Conservation (phyloP, 495 filamentous ascomycete species). For the Articulospora tetracladia region DNA sequence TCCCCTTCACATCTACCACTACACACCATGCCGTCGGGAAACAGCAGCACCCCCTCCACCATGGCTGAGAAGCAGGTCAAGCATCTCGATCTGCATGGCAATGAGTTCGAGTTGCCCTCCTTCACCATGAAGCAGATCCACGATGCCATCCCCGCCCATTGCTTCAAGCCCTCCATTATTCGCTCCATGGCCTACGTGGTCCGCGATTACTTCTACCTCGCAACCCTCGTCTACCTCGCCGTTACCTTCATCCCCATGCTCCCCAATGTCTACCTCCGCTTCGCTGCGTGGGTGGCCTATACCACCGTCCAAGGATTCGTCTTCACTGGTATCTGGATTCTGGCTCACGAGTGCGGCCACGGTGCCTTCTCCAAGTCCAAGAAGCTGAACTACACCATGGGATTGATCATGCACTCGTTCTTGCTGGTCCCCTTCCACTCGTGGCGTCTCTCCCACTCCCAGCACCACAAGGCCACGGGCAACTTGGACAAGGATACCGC, state of each 20-base stretch:
- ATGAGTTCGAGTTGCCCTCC: slow-evolving; percentile 51
- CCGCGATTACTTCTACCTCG: slow-evolving; percentile 52
- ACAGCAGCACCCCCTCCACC: not conserved
- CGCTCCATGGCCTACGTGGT: slow-evolving; percentile 55
- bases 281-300: slow-evolving; percentile 53
- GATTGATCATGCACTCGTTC: slow-evolving; percentile 61
- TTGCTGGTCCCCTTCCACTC: slow-evolving; percentile 71
- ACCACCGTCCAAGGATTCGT: slow-evolving; percentile 61
- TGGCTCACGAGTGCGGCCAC: slow-evolving; percentile 73
- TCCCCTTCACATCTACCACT: not conserved
- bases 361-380: slow-evolving; percentile 63
- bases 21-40: not conserved
- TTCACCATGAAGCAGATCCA: slow-evolving; percentile 64
- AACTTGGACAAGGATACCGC: slow-evolving; percentile 57
- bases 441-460: slow-evolving; percentile 71
- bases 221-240: slow-evolving; percentile 50
- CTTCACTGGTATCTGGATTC: slow-evolving; percentile 66
- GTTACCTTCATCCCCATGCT: slow-evolving; percentile 48
- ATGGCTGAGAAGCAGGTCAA: slow-evolving; percentile 8
- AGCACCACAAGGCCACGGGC: slow-evolving; percentile 64
- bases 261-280: slow-evolving; percentile 40
- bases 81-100: slow-evolving; percentile 46
- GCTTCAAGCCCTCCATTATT: slow-evolving; percentile 59
- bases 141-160: slow-evolving; percentile 64
- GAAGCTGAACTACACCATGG: slow-evolving; percentile 60